phyloP scores from a whole-genome alignment of 768 basidiomycete genomes.

The Coprinellus micaceus region DNA sequence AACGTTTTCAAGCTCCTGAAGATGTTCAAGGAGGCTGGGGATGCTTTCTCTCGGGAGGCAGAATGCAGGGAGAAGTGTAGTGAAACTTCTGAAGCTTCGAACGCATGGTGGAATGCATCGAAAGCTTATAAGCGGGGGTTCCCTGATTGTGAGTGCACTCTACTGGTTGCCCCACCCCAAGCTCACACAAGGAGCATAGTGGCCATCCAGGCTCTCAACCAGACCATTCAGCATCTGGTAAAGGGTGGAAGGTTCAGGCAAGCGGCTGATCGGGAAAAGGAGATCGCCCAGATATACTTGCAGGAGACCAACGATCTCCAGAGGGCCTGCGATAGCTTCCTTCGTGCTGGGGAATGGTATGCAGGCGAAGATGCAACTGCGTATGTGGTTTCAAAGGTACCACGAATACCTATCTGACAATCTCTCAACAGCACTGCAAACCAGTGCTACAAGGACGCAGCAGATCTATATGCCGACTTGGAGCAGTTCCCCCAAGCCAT shows the following conservation, averaged over 20 bases:
- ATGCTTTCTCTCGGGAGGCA: slow-evolving; percentile 89
- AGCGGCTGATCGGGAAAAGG: slow-evolving; percentile 96
- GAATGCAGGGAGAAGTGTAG: slow-evolving; percentile 88
- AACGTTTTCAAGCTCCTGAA: slow-evolving; percentile 93
- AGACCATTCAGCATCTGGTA: slow-evolving; percentile 82
- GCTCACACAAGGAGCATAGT: slow-evolving; percentile 44
- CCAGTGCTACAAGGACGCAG: slow-evolving; percentile 93
- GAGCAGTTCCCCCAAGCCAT: slow-evolving; percentile 85
- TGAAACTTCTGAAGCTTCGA: slow-evolving; percentile 91
- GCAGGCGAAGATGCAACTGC: slow-evolving; percentile 94
- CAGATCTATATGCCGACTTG: slow-evolving; percentile 88
- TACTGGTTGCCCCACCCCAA: slow-evolving; percentile 10
- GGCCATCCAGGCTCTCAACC: slow-evolving; percentile 81
- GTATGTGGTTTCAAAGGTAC: slow-evolving; percentile 47
- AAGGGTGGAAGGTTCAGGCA: slow-evolving; percentile 89
- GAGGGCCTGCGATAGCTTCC: slow-evolving; percentile 88
- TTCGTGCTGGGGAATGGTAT: slow-evolving; percentile 95
- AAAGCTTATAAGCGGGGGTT: slow-evolving; percentile 91
- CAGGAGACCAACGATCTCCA: slow-evolving; percentile 75
- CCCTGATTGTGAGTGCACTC: slow-evolving; percentile 67
- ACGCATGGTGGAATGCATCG: slow-evolving; percentile 97
- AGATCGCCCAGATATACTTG: slow-evolving; percentile 92
- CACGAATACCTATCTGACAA: neutral
- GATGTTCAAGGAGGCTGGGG: slow-evolving; percentile 86
- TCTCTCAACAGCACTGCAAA: slow-evolving; percentile 74